phyloP scores from a whole-genome alignment of 192 early-diverging fungal genomes.

The Coemansia sp. region DNA sequence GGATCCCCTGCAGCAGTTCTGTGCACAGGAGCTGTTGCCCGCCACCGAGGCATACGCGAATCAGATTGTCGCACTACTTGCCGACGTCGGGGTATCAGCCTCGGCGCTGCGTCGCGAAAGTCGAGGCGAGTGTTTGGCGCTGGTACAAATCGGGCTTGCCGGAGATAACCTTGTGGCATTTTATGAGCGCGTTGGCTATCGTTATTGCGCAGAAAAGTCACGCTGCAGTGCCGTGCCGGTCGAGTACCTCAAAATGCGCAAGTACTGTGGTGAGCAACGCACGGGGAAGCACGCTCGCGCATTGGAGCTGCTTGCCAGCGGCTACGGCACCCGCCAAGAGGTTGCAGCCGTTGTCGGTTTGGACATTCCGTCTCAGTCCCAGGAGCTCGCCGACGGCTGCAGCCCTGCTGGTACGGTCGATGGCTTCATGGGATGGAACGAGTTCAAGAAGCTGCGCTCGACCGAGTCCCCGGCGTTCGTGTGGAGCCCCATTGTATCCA shows the following conservation, averaged over 20 bases:
- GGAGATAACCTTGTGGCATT: constrained; percentile 9
- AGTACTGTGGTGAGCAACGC: background rate
- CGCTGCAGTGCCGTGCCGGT: constrained; percentile 13
- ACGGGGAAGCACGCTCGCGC: background rate
- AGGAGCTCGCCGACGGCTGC: background rate
- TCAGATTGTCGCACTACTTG: constrained; percentile 12
- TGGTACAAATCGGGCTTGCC: background rate
- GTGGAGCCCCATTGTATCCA: constrained; percentile 16
- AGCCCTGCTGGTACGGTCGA: background rate
- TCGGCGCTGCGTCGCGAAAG: background rate
- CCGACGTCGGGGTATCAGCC: constrained; percentile 13
- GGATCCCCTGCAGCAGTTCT: constrained; percentile 2
- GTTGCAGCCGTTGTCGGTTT: background rate
- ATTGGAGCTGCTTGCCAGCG: background rate
- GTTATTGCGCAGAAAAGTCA: constrained; percentile 14
- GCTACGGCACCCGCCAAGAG: background rate
- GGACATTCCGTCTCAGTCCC: background rate
- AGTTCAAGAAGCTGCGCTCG: constrained; percentile 17
- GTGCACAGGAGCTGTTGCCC: background rate
- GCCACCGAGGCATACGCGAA: constrained; percentile 8
- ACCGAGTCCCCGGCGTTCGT: constrained; percentile 16
- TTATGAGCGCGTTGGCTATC: constrained; percentile 25
- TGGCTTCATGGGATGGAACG: constrained; percentile 7
- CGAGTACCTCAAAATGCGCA: constrained; percentile 20
- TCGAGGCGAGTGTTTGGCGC: background rate